Base-by-base conservation (phyloP, 2,329 filamentous ascomycete species). In the Neopestalotiopsis sp. region DNA sequence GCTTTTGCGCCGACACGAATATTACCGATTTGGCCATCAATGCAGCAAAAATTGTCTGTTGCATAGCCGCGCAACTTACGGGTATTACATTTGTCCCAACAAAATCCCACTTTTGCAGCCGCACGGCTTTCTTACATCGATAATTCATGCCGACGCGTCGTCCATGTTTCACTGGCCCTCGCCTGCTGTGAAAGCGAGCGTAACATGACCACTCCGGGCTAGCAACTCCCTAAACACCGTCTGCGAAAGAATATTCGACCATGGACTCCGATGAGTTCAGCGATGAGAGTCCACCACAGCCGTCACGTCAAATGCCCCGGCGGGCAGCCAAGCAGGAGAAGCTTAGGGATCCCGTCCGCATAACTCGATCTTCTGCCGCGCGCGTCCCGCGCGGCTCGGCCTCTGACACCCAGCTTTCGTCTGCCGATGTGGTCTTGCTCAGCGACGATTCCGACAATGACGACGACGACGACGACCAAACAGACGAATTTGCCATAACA, bases 301-400 rank as follows among this genome's bases (percentile, higher is more conserved):
- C 71, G 69, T 68, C 72, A n/a, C 76, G 77, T 58, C 71, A 69
- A 53, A 68, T 74, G 63, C 77, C 76, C 30, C 69, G 69, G 12
- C 76, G 76, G 53, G 74, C 70, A 24, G 76, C 76, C 5, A 79
- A 78, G 24, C 24, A 28, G 24, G 24, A 28, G 24, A 28, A 28
- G 68, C 71, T 72, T 62, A 78, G 77, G 69, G 61, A 40, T 58
- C 75, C 76, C 1, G 68, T 45, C 24, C 73, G 76, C 20, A 65
- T 68, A 56, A 78, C 77, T 14, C 68, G 76, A 49, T 74, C 76
- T 1, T 75, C 73, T 24, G 73, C 72, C 5, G 69, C 72, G 12
- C 74, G 76, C 71, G 73, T 75, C 61, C n/a, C 40, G n/a, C 45
- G 57, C 5, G 32, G 63, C n/a, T 57, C 63, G 10, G 61, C 34